phyloP scores from a whole-genome alignment of 768 basidiomycete species.

The Gelatoporia subvermispora region DNA sequence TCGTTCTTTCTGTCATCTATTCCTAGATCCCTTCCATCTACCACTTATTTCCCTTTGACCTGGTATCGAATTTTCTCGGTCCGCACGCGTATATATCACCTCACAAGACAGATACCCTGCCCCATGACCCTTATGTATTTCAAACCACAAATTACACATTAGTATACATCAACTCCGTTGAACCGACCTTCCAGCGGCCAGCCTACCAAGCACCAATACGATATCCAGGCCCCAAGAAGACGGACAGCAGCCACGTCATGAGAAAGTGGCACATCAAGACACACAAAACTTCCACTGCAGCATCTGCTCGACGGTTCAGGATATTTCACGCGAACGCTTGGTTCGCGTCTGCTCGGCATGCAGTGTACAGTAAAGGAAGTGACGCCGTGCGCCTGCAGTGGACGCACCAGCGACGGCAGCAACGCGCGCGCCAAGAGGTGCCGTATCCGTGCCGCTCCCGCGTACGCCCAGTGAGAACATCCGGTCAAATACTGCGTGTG shows the following conservation, averaged over 20 bases:
- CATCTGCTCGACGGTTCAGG: slow-evolving; percentile 1
- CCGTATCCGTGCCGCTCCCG: slow-evolving; percentile 64
- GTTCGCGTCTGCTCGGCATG: slow-evolving; percentile 55
- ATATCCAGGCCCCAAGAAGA: too few relatives aligned
- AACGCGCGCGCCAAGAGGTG: slow-evolving; percentile 57
- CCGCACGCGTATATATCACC: slow-evolving; percentile 1
- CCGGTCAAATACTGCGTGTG: slow-evolving; percentile 67
- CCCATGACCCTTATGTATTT: slow-evolving; percentile 7
- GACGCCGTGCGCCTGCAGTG: slow-evolving; percentile 71
- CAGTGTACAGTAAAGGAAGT: slow-evolving; percentile 79
- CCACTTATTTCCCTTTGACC: not conserved
- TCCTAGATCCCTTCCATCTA: not conserved
- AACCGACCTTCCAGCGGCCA: too few relatives aligned
- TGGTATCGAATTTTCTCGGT: too few relatives aligned
- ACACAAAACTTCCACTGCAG: not conserved
- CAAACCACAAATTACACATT: not conserved
- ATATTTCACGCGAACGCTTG: slow-evolving; percentile 37
- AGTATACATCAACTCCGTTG: not conserved
- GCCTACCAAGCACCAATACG: too few relatives aligned
- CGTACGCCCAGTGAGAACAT: slow-evolving; percentile 87
- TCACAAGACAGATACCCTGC: slow-evolving; percentile 2
- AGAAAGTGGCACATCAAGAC: not conserved
- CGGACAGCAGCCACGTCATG: too few relatives aligned
- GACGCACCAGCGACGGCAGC: slow-evolving; percentile 60
- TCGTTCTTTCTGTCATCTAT: not conserved